These are phyloP conservation scores for Camellia japonica DNA, from an alignment of 148 eudicot species.

Conservation along the genomic window DNA sequence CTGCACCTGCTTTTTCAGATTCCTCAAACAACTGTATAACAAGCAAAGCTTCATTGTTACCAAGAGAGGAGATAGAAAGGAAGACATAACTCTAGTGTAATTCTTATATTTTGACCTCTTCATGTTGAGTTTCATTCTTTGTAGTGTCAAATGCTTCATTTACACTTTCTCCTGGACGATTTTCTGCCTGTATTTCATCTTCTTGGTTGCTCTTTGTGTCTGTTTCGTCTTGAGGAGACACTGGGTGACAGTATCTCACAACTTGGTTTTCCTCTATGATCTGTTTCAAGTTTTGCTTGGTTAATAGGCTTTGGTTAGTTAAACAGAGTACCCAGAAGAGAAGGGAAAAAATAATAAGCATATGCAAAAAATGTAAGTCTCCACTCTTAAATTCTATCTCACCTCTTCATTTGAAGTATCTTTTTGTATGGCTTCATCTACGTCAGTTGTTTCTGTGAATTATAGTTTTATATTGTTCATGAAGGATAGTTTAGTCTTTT, in stretches of 20 bases:
- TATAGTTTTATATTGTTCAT: too few species aligned
- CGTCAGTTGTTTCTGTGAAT: conserved; percentile 12
- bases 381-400: neutral
- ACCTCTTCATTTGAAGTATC: conserved; percentile 26
- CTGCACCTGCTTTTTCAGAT: conserved; percentile 3
- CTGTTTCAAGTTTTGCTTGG: conserved; percentile 18
- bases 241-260: neutral
- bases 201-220: conserved; percentile 8
- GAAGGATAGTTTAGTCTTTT: too few species aligned
- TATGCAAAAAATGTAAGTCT: neutral
- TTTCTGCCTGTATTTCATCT: neutral
- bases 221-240: neutral
- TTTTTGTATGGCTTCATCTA: conserved; percentile 18
- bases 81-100: neutral
- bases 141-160: neutral
- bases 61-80: neutral
- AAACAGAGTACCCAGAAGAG: neutral
- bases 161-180: neutral
- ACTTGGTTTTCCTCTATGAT: conserved; percentile 10
- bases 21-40: conserved; percentile 18
- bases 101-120: conserved; percentile 7
- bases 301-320: conserved; percentile 1
- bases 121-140: conserved; percentile 3
- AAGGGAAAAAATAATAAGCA: neutral
- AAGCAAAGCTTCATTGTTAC: neutral